phyloP scores from a whole-genome alignment of 2,329 filamentous ascomycete genomes.

The Ceratocystis lukuohia region DNA sequence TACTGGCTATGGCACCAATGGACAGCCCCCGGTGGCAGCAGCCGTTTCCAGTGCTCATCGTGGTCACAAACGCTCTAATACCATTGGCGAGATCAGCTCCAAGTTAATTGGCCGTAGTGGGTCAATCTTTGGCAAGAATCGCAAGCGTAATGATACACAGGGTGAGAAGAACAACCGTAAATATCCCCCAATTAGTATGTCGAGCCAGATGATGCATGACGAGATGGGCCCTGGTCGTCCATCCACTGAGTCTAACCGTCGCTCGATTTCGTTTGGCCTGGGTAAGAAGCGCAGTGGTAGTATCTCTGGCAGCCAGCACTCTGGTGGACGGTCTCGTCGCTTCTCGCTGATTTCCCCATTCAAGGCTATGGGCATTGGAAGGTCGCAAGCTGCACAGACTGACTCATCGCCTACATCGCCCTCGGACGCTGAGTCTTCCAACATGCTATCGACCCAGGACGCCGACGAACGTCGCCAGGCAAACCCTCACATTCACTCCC shows the following conservation, averaged over 20 bases:
- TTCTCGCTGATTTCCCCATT: constrained; percentile 57
- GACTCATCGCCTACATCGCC: constrained; percentile 34
- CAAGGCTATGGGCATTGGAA: constrained; percentile 46
- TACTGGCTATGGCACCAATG: constrained; percentile 44
- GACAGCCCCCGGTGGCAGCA: constrained; percentile 29
- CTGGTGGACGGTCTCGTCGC: constrained; percentile 47
- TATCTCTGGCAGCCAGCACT: constrained; percentile 42
- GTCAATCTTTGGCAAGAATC: constrained; percentile 54
- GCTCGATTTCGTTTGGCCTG: constrained; percentile 56
- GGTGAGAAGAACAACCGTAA: constrained; percentile 40
- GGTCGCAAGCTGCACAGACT: constrained; percentile 23
- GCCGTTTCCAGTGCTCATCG: constrained; percentile 22
- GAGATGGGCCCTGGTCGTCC: constrained; percentile 44
- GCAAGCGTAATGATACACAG: constrained; percentile 36
- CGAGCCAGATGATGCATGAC: constrained; percentile 32
- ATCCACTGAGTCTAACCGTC: constrained; percentile 59
- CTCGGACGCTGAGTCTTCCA: constrained; percentile 38
- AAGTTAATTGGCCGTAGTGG: constrained; percentile 75
- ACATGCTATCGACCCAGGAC: constrained; percentile 40
- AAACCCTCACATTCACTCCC: constrained; percentile 1
- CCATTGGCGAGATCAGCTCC: constrained; percentile 68
- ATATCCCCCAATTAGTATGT: constrained; percentile 89
- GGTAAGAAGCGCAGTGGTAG: constrained; percentile 60
- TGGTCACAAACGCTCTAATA: constrained; percentile 57
- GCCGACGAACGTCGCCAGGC: constrained; percentile 1